Evolutionary conservation across 768 basidiomycete genomes (phyloP).

Genomic region (Pleurotus giganteus): DNA sequence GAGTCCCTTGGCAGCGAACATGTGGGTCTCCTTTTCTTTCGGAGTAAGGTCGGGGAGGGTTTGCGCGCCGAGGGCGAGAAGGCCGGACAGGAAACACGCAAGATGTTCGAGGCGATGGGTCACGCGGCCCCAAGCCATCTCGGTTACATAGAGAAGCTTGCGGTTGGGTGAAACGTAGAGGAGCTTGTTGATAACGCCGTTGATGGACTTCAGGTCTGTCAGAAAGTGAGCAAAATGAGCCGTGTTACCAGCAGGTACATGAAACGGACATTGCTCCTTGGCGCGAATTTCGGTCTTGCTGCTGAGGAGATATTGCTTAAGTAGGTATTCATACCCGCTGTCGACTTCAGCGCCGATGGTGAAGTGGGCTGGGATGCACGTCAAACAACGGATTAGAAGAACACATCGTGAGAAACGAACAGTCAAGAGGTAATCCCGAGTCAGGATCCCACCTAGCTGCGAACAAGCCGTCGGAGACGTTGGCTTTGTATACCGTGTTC

Average conservation of each 20-base stretch:
- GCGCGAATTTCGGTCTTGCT: conserved; percentile 41
- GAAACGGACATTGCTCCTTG: conserved; percentile 49
- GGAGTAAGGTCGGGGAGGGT: conserved; percentile 36
- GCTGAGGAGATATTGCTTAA: conserved; percentile 61
- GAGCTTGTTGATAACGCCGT: conserved; percentile 54
- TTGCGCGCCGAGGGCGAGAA: conserved; percentile 61
- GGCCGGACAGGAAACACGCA: conserved; percentile 67
- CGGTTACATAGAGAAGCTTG: conserved; percentile 63
- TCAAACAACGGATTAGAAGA: background rate
- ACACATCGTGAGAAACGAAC: conserved; percentile 17
- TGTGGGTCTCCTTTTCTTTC: conserved; percentile 47
- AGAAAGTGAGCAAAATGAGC: background rate
- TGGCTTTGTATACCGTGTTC: conserved; percentile 31
- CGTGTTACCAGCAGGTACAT: background rate
- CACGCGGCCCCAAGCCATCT: conserved; percentile 32
- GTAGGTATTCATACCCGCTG: conserved; percentile 66
- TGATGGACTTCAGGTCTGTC: conserved; percentile 48
- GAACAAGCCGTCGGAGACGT: conserved; percentile 32
- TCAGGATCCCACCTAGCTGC: conserved; percentile 28
- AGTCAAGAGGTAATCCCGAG: conserved; percentile 21
- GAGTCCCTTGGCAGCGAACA: conserved; percentile 76
- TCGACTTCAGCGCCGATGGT: conserved; percentile 59
- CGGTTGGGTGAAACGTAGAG: conserved; percentile 57
- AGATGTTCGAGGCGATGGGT: conserved; percentile 59
- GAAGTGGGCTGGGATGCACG: conserved; percentile 31